Conservation (phyloP, 176 grass and related monocot species). For the Rhynchospora pubera region DNA sequence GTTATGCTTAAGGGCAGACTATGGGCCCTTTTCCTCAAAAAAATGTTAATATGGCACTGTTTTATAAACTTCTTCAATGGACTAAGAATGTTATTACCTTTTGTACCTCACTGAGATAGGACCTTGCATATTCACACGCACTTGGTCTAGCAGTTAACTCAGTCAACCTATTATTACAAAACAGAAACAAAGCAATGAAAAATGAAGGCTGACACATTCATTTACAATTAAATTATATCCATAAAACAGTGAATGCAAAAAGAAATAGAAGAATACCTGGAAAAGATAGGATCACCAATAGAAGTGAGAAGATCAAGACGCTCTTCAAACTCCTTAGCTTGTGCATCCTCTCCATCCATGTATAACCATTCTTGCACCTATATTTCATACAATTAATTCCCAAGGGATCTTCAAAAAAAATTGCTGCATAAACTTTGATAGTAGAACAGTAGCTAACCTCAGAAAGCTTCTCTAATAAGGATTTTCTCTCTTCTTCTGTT, state of each 20-base stretch:
- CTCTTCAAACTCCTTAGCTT: conserved; percentile 86
- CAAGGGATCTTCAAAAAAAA: conserved; percentile 6
- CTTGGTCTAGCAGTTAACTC: conserved; percentile 69
- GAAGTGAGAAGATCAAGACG: conserved; percentile 73
- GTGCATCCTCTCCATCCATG: conserved; percentile 95
- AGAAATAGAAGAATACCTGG: conserved; percentile 47
- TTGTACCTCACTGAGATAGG: conserved; percentile 71
- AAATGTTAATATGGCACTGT: background rate
- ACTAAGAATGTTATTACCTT: conserved; percentile 30
- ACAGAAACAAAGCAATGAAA: conserved; percentile 16
- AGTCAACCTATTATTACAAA: conserved; percentile 44
- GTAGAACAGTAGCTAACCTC: conserved; percentile 43
- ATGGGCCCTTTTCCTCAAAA: too few relatives aligned
- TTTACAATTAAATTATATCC: background rate
- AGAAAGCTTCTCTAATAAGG: conserved; percentile 68
- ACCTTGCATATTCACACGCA: conserved; percentile 65
- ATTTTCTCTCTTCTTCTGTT: conserved; percentile 79
- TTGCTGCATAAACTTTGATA: background rate
- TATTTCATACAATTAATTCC: conserved; percentile 19
- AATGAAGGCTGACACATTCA: background rate
- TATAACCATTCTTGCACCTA: conserved; percentile 99
- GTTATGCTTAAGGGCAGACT: background rate
- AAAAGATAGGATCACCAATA: conserved; percentile 87
- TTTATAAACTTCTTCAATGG: background rate
- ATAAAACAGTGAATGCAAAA: background rate